Base-by-base conservation (phyloP, 2,329 filamentous ascomycete species). In the Thelonectria rubi region DNA sequence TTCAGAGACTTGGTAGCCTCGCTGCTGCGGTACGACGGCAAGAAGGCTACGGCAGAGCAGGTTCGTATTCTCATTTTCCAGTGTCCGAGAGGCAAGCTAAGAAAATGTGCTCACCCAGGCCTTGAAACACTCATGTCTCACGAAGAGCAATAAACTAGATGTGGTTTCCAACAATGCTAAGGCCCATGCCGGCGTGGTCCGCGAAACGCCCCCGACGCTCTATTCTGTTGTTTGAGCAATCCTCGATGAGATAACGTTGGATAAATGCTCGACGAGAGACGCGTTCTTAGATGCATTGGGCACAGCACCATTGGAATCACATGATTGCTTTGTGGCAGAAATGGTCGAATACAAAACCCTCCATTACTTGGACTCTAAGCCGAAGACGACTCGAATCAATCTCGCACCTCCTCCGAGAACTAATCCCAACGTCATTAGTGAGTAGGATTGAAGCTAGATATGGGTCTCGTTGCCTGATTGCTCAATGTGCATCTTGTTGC, bases 11-110 rank as follows among this genome's bases (percentile, higher is more conserved):
- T 97, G 34, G 86, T 96, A 10, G 82, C 80, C 40, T 80, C 79
- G 5, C 76, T 97, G 64, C 84, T 99, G 12, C 81, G 82, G 47
- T 99, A 91, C 77, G 88, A 97, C 74, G 90, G 83, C 12, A 76
- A 81, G 40, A 85, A 95, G 66, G 78, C 90, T 65, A 89, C 85
- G 14, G 93, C 94, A 48, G 79, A 81, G 15, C 65, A 79, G 72
- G 79, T 78, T 58, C 60, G 70, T 68, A 3, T 42, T 1, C 2
- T 6, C 10, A 10, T 0, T 17, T 11, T 30, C 17, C 7, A 18
- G 8, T 14, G 5, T n/a, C 9, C 5, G 14, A 30, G 7, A 14
- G 6, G 10, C n/a, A 37, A n/a, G 39, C 48, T 71, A 8, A 69
- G 43, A 9, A 17, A 5, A 15, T 30, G 26, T 5, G 26, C 26